These are phyloP conservation scores for Aspergillus bertholletiae DNA, from an alignment of 495 filamentous ascomycete genomes.

Conservation along the genomic window DNA sequence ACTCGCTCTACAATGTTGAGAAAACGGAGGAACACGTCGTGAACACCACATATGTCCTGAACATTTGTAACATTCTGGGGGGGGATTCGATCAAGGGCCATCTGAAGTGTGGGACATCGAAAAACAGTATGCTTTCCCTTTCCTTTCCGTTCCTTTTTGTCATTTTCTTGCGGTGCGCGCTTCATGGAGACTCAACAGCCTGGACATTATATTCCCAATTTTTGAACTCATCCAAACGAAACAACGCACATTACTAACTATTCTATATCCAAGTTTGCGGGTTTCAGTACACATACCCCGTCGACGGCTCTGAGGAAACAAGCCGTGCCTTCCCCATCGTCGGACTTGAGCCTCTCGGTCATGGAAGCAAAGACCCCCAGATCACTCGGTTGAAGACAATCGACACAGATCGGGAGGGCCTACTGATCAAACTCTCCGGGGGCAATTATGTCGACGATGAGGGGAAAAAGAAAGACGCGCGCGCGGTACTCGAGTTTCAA, in stretches of 20 bases:
- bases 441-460: conserved; percentile 50
- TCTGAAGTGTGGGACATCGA: conserved; percentile 57
- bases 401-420: conserved; percentile 62
- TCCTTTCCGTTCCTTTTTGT: neutral
- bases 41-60: conserved; percentile 86
- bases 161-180: too few species aligned
- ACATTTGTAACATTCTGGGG: conserved; percentile 69
- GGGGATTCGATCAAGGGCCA: conserved; percentile 57
- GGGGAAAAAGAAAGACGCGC: conserved; percentile 51
- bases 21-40: conserved; percentile 40
- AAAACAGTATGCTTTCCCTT: conserved; percentile 28
- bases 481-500: conserved; percentile 77
- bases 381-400: conserved; percentile 58
- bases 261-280: conserved; percentile 64
- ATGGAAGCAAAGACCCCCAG: conserved; percentile 55
- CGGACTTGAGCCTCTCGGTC: conserved; percentile 55
- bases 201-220: too few species aligned
- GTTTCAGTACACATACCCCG: conserved; percentile 51
- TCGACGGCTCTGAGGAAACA: conserved; percentile 34
- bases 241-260: conserved; percentile 5
- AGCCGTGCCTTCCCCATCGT: conserved; percentile 64
- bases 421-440: conserved; percentile 68
- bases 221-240: neutral
- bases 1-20: conserved; percentile 60
- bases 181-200: too few species aligned